Conservation (phyloP, 2,329 filamentous ascomycete genomes). For the Furcasterigmium sp. region DNA sequence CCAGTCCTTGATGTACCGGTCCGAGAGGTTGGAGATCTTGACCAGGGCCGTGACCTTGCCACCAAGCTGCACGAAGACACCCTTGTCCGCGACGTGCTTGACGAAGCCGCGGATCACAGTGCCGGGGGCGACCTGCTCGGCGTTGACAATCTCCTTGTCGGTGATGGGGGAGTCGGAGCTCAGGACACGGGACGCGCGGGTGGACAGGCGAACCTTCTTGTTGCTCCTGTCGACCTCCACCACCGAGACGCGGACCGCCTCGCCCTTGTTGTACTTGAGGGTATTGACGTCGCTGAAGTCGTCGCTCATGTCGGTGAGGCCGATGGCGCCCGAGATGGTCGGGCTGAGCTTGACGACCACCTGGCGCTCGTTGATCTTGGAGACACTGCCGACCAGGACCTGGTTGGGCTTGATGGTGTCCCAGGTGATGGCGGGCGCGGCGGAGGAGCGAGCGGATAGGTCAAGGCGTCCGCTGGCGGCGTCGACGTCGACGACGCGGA, state of each 20-base stretch:
- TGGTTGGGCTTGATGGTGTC: constrained; percentile 70
- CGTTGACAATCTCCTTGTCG: constrained; percentile 71
- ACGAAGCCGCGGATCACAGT: constrained; percentile 87
- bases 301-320: constrained; percentile 78
- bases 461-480: constrained; percentile 70
- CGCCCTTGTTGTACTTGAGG: constrained; percentile 71
- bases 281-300: constrained; percentile 80
- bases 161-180: constrained; percentile 77
- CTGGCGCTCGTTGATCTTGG: constrained; percentile 78
- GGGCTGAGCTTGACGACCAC: constrained; percentile 84
- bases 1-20: constrained; percentile 92
- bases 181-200: constrained; percentile 80
- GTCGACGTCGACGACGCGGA: constrained; percentile 73
- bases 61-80: constrained; percentile 80
- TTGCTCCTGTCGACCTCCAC: constrained; percentile 75
- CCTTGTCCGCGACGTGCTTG: constrained; percentile 83
- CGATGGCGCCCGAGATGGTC: constrained; percentile 70
- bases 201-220: constrained; percentile 77
- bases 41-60: constrained; percentile 78
- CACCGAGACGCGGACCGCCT: constrained; percentile 82
- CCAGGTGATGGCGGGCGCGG: constrained; percentile 57
- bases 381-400: constrained; percentile 77
- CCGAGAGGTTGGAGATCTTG: constrained; percentile 82
- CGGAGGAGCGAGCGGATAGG: constrained; percentile 68
- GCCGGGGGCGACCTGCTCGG: constrained; percentile 68